Evolutionary conservation across 2,329 filamentous ascomycete genomes (phyloP).

Genomic region (Rhinocladiella mackenziei): DNA sequence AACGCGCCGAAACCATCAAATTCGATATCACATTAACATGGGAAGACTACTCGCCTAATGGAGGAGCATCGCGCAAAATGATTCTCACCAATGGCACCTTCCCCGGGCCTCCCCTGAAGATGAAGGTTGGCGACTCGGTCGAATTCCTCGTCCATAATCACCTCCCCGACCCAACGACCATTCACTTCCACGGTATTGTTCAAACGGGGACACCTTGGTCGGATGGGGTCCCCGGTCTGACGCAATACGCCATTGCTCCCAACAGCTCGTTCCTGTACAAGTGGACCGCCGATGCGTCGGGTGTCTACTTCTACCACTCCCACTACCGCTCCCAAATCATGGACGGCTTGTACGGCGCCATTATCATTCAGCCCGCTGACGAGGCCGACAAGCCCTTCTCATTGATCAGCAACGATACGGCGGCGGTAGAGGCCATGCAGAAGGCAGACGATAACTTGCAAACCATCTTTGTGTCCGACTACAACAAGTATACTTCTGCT

Average conservation of each 20-base stretch:
- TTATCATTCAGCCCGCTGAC: conserved; percentile 53
- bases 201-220: conserved; percentile 71
- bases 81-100: conserved; percentile 72
- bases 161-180: conserved; percentile 60
- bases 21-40: conserved; percentile 37
- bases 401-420: conserved; percentile 44
- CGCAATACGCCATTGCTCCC: conserved; percentile 64
- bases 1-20: conserved; percentile 17
- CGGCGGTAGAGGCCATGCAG: conserved; percentile 46
- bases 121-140: conserved; percentile 68
- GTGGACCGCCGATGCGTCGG: conserved; percentile 46
- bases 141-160: conserved; percentile 66
- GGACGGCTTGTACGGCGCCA: conserved; percentile 64
- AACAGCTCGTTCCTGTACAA: conserved; percentile 62
- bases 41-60: conserved; percentile 36
- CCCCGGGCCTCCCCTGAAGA: conserved; percentile 68
- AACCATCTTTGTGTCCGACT: conserved; percentile 55
- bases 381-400: conserved; percentile 47
- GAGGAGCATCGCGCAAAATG: conserved; percentile 49
- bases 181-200: conserved; percentile 76
- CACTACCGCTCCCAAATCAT: conserved; percentile 63
- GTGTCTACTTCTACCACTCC: conserved; percentile 64
- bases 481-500: conserved; percentile 52
- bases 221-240: conserved; percentile 67
- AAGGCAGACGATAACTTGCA: conserved; percentile 47